Evolutionary conservation across 495 filamentous ascomycete genomes (phyloP).

Genomic region (Polyplosphaeria fusca): DNA sequence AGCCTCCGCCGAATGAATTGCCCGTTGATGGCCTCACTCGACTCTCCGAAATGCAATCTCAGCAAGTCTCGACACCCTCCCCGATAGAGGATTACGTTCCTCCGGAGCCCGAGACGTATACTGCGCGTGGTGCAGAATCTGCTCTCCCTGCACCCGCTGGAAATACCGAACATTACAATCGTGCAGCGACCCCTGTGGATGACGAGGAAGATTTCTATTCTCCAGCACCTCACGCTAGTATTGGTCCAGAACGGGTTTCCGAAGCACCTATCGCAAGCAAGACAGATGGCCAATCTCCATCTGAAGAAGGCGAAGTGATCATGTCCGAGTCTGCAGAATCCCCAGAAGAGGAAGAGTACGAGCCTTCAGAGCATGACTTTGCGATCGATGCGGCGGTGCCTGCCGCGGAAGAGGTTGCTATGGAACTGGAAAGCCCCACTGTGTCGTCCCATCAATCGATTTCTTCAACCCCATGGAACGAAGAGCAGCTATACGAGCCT

Average conservation of each 20-base stretch:
- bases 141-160: too few relatives aligned
- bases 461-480: conserved; percentile 5
- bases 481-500: conserved; percentile 22
- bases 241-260: not conserved
- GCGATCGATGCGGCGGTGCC: not conserved
- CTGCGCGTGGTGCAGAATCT: too few relatives aligned
- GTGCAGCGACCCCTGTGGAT: too few relatives aligned
- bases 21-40: too few relatives aligned
- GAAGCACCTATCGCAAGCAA: not conserved
- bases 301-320: conserved; percentile 25
- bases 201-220: conserved; percentile 32
- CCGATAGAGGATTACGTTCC: too few relatives aligned
- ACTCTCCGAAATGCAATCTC: too few relatives aligned
- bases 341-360: conserved; percentile 12
- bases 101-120: too few relatives aligned
- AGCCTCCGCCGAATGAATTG: too few relatives aligned
- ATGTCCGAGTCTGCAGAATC: conserved; percentile 25
- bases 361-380: not conserved
- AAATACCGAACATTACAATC: too few relatives aligned
- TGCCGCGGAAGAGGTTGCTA: not conserved
- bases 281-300: not conserved
- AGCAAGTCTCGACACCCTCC: too few relatives aligned
- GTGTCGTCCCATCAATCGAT: not conserved
- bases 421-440: not conserved
- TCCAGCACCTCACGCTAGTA: conserved; percentile 1